Conservation (phyloP, 257 asterid species). For the Gardenia jasminoides region DNA sequence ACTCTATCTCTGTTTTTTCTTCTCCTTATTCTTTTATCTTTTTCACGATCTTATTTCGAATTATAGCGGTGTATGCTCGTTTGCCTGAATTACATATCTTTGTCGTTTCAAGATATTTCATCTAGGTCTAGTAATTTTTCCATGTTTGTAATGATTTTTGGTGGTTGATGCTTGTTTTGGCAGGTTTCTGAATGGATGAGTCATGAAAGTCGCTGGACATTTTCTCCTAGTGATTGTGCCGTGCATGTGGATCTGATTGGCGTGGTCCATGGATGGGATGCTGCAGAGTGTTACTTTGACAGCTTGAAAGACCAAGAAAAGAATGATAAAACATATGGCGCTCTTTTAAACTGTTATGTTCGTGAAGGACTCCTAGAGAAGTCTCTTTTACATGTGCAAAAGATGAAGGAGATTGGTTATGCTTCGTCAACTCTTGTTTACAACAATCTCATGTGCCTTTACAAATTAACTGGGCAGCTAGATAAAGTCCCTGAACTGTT, state of each 20-base stretch:
- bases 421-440: constrained; percentile 43
- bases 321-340: constrained; percentile 55
- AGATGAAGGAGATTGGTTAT: constrained; percentile 49
- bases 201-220: constrained; percentile 20
- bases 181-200: constrained; percentile 62
- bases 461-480: constrained; percentile 39
- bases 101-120: background rate
- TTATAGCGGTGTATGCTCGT: background rate
- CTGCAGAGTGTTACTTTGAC: constrained; percentile 49
- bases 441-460: constrained; percentile 64
- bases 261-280: constrained; percentile 47
- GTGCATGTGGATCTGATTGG: constrained; percentile 66
- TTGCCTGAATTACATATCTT: background rate
- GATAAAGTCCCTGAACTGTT: constrained; percentile 48
- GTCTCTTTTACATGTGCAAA: constrained; percentile 51
- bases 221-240: constrained; percentile 50
- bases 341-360: constrained; percentile 53
- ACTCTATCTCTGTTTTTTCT: background rate
- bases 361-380: constrained; percentile 39
- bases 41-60: background rate
- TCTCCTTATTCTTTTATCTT: background rate
- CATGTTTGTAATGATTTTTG: constrained; percentile 17
- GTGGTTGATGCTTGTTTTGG: constrained; percentile 17
- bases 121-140: constrained; percentile 1
- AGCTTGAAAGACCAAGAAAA: constrained; percentile 34